Evolutionary conservation across 192 early-diverging fungal species (phyloP).

Genomic region (Entomortierella chlamydospora): DNA sequence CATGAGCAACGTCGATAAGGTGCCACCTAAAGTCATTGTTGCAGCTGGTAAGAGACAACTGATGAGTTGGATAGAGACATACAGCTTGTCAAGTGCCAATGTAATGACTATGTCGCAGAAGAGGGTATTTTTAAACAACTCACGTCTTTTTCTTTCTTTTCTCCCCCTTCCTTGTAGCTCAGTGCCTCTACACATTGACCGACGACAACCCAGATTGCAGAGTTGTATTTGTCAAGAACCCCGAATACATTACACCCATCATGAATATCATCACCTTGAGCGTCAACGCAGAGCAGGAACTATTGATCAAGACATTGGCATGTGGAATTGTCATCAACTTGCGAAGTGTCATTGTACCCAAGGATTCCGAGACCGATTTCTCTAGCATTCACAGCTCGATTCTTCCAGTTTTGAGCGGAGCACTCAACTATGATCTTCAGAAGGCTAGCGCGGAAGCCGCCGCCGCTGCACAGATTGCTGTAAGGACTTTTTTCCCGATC

Average conservation of each 20-base stretch:
- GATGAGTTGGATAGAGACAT: no score
- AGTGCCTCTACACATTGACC: constrained; percentile 86
- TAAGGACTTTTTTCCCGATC: constrained; percentile 32
- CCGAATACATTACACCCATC: constrained; percentile 64
- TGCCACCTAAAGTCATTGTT: constrained; percentile 61
- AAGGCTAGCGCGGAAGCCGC: constrained; percentile 56
- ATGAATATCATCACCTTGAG: constrained; percentile 59
- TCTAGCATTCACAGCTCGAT: constrained; percentile 57
- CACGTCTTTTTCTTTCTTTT: background rate
- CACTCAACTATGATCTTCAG: constrained; percentile 63
- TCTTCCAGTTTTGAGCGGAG: constrained; percentile 58
- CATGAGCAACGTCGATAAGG: constrained; percentile 62
- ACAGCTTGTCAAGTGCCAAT: no score
- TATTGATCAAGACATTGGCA: constrained; percentile 74
- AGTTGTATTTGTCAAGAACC: constrained; percentile 66
- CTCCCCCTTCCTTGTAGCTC: constrained; percentile 56
- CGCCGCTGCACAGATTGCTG: constrained; percentile 49
- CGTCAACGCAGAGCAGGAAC: constrained; percentile 62
- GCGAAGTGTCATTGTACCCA: constrained; percentile 56
- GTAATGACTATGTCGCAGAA: background rate
- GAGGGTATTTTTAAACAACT: background rate
- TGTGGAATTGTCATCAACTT: constrained; percentile 71
- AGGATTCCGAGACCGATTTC: constrained; percentile 43
- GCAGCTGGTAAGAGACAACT: constrained; percentile 64
- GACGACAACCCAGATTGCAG: constrained; percentile 77